phyloP scores from a whole-genome alignment of 2,329 filamentous ascomycete genomes.

The Amesomyces nigricolor region DNA sequence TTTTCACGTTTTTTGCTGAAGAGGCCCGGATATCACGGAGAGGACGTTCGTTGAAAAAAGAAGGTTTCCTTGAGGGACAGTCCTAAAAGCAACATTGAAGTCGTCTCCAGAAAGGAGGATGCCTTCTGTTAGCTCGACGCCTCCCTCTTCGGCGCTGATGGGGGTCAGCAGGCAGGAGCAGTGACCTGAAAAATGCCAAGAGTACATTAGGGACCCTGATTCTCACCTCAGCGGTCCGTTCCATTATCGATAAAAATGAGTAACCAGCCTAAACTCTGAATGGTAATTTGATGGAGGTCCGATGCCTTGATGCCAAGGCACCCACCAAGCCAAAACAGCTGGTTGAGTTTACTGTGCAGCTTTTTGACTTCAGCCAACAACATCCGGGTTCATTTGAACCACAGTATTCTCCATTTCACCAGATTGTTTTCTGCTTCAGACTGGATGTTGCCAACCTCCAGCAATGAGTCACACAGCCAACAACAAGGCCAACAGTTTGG shows the following conservation, averaged over 20 bases:
- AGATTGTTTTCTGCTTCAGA: not conserved
- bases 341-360: not conserved
- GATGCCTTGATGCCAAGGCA: too few relatives aligned
- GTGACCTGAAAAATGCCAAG: slow-evolving; percentile 17
- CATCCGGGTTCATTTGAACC: too few relatives aligned
- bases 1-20: too few relatives aligned
- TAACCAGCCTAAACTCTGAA: slow-evolving; percentile 7
- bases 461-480: slow-evolving; percentile 20
- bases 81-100: not conserved
- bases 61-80: too few relatives aligned
- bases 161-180: slow-evolving; percentile 4
- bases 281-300: not conserved
- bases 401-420: not conserved
- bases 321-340: too few relatives aligned
- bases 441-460: not conserved
- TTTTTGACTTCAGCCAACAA: not conserved
- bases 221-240: not conserved
- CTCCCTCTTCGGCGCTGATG: slow-evolving; percentile 1
- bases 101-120: not conserved
- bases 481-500: not conserved
- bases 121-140: slow-evolving; percentile 1
- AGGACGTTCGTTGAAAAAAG: too few relatives aligned
- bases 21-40: too few relatives aligned
- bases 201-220: slow-evolving; percentile 16
- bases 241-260: slow-evolving; percentile 20